Percentiles rank a stretch among this genome's conserved stretches.
These are phyloP conservation scores for Garcia nutans DNA, from an alignment of 345 rosid species.

Conservation along the genomic window DNA sequence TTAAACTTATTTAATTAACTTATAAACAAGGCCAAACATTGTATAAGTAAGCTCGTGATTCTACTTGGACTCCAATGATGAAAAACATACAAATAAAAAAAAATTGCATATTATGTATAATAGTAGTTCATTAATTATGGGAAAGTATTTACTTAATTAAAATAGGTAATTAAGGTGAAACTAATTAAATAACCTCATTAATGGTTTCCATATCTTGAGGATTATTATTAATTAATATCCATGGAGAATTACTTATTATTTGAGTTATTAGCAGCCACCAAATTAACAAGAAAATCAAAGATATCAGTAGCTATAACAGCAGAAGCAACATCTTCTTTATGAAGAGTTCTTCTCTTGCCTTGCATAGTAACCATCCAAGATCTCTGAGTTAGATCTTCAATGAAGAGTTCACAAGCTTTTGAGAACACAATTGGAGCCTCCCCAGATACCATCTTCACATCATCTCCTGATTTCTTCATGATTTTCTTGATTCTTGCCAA, in stretches of 20 bases:
- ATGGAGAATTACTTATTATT: neutral
- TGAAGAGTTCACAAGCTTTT: slow-evolving; percentile 63
- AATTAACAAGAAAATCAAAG: slow-evolving; percentile 52
- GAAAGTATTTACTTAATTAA: too few relatives aligned
- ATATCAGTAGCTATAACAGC: slow-evolving; percentile 55
- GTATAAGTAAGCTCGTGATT: too few relatives aligned
- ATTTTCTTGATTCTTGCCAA: slow-evolving; percentile 75
- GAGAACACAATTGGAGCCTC: slow-evolving; percentile 65
- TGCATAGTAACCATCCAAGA: slow-evolving; percentile 57
- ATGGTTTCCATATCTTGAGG: neutral
- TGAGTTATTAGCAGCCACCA: neutral
- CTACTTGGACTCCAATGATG: too few relatives aligned
- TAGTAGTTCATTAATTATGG: too few relatives aligned
- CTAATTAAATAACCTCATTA: too few relatives aligned
- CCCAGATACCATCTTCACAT: slow-evolving; percentile 63
- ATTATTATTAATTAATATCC: neutral
- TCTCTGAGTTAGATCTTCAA: slow-evolving; percentile 52
- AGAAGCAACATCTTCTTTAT: slow-evolving; percentile 59
- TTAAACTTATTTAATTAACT: too few relatives aligned
- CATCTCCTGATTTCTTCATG: slow-evolving; percentile 62
- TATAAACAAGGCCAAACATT: too few relatives aligned
- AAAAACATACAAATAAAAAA: too few relatives aligned
- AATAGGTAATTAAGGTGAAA: too few relatives aligned
- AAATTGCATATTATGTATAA: too few relatives aligned
- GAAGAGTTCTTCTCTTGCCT: slow-evolving; percentile 59